phyloP scores from a whole-genome alignment of 495 filamentous ascomycete genomes.

The Aspergillus bridgeri region DNA sequence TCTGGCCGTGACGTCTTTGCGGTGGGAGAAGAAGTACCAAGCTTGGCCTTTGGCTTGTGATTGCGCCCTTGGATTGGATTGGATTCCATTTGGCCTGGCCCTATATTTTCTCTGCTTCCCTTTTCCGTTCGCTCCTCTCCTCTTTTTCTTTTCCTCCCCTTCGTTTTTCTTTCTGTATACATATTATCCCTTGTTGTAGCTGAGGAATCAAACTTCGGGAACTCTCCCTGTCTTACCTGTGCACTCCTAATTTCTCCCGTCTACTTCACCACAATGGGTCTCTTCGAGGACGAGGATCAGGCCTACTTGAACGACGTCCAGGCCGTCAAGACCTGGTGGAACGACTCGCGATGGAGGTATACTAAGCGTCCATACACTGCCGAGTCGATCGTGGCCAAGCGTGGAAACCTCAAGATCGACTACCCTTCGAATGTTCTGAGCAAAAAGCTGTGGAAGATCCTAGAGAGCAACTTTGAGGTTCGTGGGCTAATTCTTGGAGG shows the following conservation, averaged over 20 bases:
- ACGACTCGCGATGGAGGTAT: constrained; percentile 82
- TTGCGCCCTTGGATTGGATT: constrained; percentile 4
- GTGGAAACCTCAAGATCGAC: constrained; percentile 85
- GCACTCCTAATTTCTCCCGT: neutral
- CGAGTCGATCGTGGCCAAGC: constrained; percentile 94
- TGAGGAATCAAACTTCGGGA: neutral
- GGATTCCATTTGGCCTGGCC: neutral
- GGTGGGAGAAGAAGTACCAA: constrained; percentile 33
- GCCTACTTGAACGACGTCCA: constrained; percentile 76
- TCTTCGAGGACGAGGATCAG: constrained; percentile 71
- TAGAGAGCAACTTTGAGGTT: constrained; percentile 83
- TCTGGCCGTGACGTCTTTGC: constrained; percentile 33
- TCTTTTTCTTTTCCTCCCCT: constrained; percentile 7
- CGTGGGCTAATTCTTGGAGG: constrained; percentile 8
- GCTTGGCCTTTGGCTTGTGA: constrained; percentile 38
- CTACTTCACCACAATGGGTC: constrained; percentile 37
- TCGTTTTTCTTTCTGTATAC: neutral
- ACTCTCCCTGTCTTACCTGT: neutral
- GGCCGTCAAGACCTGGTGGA: constrained; percentile 92
- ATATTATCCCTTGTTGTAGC: neutral
- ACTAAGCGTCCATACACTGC: constrained; percentile 92
- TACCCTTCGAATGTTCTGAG: constrained; percentile 84
- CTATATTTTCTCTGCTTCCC: too few relatives aligned
- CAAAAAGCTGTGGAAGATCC: constrained; percentile 92
- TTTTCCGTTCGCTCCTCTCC: neutral